Evolutionary conservation across 805 yeast species (phyloP).

Genomic region (Candida saitoana): DNA sequence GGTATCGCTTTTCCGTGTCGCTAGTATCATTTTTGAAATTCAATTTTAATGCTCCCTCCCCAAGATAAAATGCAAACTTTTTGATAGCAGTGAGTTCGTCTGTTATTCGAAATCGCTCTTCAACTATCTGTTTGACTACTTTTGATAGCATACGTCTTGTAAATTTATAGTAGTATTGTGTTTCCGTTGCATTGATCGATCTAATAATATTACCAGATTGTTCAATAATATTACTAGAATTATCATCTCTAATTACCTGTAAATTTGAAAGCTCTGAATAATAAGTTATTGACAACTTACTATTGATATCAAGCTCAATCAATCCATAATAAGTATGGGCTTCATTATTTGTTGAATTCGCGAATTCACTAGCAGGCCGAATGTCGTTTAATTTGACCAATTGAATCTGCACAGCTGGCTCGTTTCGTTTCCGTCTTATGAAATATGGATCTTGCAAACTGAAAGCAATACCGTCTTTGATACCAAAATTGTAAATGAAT

Average conservation of each 20-base stretch:
- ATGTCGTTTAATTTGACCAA: conserved; percentile 8
- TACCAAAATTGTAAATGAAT: conserved; percentile 31
- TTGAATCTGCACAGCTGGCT: conserved; percentile 13
- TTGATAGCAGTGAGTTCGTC: conserved; percentile 14
- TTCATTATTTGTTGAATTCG: conserved; percentile 4
- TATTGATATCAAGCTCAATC: conserved; percentile 6
- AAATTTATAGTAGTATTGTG: conserved; percentile 5
- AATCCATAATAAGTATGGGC: background rate
- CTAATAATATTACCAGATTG: background rate
- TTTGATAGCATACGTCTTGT: background rate
- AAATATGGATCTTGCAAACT: conserved; percentile 30
- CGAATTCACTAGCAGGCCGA: conserved; percentile 7
- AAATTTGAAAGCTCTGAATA: conserved; percentile 11
- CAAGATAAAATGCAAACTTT: conserved; percentile 26
- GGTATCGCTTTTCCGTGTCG: conserved; percentile 2
- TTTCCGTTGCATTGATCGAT: too few species aligned
- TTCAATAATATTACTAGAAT: background rate
- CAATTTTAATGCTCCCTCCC: conserved; percentile 14
- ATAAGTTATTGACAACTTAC: conserved; percentile 16
- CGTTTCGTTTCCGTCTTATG: conserved; percentile 9
- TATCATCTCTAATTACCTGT: background rate
- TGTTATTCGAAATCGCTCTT: background rate
- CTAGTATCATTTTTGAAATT: background rate
- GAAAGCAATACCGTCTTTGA: conserved; percentile 22
- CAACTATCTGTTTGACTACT: background rate